Evolutionary conservation across 73 alveolate genomes (phyloP).

Genomic region (Tetrahymena thermophila): DNA sequence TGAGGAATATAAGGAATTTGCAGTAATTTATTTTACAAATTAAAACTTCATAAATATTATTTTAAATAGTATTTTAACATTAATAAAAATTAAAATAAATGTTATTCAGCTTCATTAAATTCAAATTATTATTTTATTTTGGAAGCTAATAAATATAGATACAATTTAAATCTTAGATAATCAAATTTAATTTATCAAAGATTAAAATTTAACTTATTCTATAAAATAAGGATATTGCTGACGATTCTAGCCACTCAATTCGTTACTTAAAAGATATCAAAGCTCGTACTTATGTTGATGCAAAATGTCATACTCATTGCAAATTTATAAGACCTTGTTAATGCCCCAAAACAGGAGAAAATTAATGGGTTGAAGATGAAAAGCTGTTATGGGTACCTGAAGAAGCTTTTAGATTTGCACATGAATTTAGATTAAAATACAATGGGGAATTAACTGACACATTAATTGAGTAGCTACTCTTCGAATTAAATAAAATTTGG

Average conservation of each 20-base stretch:
- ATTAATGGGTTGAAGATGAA: neutral
- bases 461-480: neutral
- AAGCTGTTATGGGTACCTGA: neutral
- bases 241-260: neutral
- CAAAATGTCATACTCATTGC: neutral
- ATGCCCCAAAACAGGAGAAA: neutral
- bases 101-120: neutral
- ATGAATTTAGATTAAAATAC: neutral
- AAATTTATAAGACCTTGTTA: neutral
- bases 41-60: neutral
- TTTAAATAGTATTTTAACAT: neutral
- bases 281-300: conserved; percentile 1
- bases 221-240: neutral
- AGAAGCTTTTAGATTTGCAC: neutral
- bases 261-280: neutral
- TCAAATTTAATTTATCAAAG: too few relatives aligned
- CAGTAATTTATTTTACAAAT: neutral
- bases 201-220: neutral
- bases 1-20: neutral
- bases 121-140: too few relatives aligned
- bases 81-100: too few relatives aligned
- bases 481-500: neutral
- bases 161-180: neutral
- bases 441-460: neutral
- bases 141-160: neutral